These are phyloP conservation scores for Coemansia nantahalensis DNA, from an alignment of 192 early-diverging fungal species.

Conservation along the genomic window DNA sequence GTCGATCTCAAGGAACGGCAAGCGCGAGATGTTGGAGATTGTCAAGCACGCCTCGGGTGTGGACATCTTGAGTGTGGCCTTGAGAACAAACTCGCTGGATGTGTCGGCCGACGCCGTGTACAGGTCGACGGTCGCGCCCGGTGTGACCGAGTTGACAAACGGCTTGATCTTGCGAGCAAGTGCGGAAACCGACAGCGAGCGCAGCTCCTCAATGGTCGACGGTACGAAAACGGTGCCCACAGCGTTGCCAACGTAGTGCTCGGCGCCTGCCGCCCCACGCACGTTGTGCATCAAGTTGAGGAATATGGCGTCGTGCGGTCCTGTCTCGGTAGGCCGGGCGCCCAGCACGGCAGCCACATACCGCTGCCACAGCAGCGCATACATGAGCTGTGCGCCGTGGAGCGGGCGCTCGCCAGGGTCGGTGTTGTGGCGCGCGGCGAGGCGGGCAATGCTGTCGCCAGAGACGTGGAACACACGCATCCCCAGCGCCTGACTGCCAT, in stretches of 20 bases:
- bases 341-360: constrained; percentile 2
- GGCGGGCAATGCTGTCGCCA: background rate
- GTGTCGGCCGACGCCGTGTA: constrained; percentile 1
- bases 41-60: constrained; percentile 1
- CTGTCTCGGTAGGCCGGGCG: background rate
- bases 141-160: constrained; percentile 11
- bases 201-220: constrained; percentile 1
- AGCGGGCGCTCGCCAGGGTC: background rate
- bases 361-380: constrained; percentile 20
- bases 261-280: constrained; percentile 1
- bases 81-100: constrained; percentile 3
- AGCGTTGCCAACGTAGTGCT: constrained; percentile 20
- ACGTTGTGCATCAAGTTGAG: constrained; percentile 18
- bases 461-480: constrained; percentile 14
- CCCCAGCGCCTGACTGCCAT: background rate
- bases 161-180: constrained; percentile 10
- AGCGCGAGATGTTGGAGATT: constrained; percentile 22
- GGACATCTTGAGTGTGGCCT: constrained; percentile 1
- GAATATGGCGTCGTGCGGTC: constrained; percentile 3
- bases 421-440: background rate
- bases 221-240: constrained; percentile 10
- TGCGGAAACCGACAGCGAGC: constrained; percentile 5
- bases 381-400: constrained; percentile 17
- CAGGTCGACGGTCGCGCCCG: constrained; percentile 9
- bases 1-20: constrained; percentile 13